A percentile compares a stretch with the other conserved stretches of the same genome.
These are phyloP conservation scores for Lecanicillium sp. DNA, from an alignment of 2,329 filamentous ascomycete genomes.

Conservation along the genomic window DNA sequence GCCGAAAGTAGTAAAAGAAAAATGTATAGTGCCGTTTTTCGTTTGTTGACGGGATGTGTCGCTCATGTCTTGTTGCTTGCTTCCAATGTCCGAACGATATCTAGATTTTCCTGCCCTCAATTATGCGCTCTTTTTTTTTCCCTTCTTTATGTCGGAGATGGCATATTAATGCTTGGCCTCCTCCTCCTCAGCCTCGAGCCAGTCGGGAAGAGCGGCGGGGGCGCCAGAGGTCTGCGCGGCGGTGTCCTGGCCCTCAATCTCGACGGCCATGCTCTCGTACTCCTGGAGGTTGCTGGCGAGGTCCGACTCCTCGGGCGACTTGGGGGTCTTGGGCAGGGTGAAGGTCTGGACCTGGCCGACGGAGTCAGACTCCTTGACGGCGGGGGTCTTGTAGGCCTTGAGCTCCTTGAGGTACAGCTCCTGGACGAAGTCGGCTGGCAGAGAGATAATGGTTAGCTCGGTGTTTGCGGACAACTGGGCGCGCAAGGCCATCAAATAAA, in stretches of 20 bases:
- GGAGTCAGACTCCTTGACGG: conserved; percentile 78
- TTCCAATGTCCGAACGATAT: conserved; percentile 8
- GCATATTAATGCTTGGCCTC: conserved; percentile 42
- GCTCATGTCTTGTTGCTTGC: conserved; percentile 18
- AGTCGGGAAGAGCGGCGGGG: conserved; percentile 57
- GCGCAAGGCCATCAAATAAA: too few species aligned
- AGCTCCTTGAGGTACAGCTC: conserved; percentile 96
- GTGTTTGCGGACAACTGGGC: too few species aligned
- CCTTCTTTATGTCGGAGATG: background rate
- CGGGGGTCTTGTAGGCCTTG: conserved; percentile 84
- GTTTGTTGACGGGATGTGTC: background rate
- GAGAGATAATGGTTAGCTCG: conserved; percentile 8
- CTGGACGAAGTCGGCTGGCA: conserved; percentile 88
- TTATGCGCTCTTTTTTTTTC: background rate
- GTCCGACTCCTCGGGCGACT: conserved; percentile 89
- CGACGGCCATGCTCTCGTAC: conserved; percentile 90
- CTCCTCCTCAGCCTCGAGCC: conserved; percentile 77
- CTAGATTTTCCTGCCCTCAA: background rate
- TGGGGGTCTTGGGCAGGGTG: conserved; percentile 68
- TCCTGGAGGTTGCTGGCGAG: conserved; percentile 86
- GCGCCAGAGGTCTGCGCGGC: conserved; percentile 52
- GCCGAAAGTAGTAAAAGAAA: conserved; percentile 5
- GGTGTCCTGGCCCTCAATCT: conserved; percentile 81
- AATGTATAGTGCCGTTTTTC: background rate
- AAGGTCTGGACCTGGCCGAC: conserved; percentile 91